Conservation (phyloP, 2,329 filamentous ascomycete species). For the Ceratocystis ficicola region DNA sequence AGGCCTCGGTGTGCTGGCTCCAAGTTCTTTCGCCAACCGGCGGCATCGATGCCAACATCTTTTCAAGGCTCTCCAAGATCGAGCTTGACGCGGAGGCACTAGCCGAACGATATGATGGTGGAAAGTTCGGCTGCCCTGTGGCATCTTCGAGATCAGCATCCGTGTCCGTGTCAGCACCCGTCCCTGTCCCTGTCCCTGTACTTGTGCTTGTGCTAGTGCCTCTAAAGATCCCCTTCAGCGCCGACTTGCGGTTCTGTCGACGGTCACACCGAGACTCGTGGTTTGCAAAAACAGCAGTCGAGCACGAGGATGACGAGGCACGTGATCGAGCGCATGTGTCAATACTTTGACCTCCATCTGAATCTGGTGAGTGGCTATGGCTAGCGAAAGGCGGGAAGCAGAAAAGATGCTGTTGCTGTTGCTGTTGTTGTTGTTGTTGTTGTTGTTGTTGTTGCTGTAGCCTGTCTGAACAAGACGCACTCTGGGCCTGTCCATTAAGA, state of each 20-base stretch:
- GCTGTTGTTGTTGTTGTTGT: not conserved
- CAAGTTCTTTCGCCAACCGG: not conserved
- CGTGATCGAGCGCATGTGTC: not conserved
- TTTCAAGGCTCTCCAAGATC: not conserved
- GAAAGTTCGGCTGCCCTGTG: not conserved
- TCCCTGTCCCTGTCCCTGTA: not conserved
- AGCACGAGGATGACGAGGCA: not conserved
- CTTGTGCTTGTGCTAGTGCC: not conserved
- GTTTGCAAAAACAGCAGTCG: not conserved
- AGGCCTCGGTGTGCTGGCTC: slow-evolving; percentile 8
- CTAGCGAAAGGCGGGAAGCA: not conserved
- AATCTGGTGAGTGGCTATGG: not conserved
- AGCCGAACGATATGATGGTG: not conserved
- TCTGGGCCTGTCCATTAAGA: not conserved
- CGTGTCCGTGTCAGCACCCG: not conserved
- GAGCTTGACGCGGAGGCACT: not conserved
- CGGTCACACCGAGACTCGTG: not conserved
- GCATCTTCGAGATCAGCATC: not conserved
- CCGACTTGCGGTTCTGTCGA: slow-evolving; percentile 5
- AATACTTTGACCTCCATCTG: not conserved
- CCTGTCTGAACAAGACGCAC: not conserved
- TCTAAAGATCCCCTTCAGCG: not conserved
- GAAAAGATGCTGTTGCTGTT: not conserved
- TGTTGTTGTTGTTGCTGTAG: not conserved
- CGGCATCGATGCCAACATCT: not conserved